These are phyloP conservation scores for Coffea canephora DNA, from an alignment of 257 asterid genomes.

Conservation along the genomic window DNA sequence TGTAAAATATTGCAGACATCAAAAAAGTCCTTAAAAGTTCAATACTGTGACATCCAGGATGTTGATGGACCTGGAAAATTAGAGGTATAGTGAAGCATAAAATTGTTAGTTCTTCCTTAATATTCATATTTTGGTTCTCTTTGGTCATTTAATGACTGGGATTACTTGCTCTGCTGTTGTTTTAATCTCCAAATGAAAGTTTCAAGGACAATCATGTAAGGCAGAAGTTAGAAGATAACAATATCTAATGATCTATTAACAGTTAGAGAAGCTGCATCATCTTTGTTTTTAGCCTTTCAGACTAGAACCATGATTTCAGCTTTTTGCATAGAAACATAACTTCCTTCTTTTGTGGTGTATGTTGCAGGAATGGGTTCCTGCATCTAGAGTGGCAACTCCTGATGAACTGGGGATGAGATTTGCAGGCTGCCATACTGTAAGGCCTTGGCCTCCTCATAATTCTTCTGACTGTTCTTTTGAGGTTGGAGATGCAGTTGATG, in stretches of 20 bases:
- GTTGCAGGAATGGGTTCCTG: slow-evolving; percentile 52
- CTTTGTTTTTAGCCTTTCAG: background rate
- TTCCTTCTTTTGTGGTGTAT: background rate
- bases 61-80: slow-evolving; percentile 35
- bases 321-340: background rate
- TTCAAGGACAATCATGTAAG: background rate
- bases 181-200: background rate
- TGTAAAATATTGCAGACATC: slow-evolving; percentile 42
- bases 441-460: slow-evolving; percentile 49
- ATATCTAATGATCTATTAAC: no score
- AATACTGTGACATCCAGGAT: slow-evolving; percentile 43
- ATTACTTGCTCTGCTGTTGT: background rate
- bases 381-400: slow-evolving; percentile 40
- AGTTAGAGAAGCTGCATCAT: background rate
- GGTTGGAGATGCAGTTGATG: slow-evolving; percentile 63
- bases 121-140: background rate
- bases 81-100: slow-evolving; percentile 34
- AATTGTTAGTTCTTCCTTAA: background rate
- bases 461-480: slow-evolving; percentile 25
- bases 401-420: slow-evolving; percentile 56
- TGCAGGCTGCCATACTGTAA: slow-evolving; percentile 46
- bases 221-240: background rate
- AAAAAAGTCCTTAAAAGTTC: slow-evolving; percentile 36
- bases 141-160: background rate
- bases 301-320: background rate